Base-by-base conservation (phyloP, 139 green algal species). In the Chlorella sp. region DNA sequence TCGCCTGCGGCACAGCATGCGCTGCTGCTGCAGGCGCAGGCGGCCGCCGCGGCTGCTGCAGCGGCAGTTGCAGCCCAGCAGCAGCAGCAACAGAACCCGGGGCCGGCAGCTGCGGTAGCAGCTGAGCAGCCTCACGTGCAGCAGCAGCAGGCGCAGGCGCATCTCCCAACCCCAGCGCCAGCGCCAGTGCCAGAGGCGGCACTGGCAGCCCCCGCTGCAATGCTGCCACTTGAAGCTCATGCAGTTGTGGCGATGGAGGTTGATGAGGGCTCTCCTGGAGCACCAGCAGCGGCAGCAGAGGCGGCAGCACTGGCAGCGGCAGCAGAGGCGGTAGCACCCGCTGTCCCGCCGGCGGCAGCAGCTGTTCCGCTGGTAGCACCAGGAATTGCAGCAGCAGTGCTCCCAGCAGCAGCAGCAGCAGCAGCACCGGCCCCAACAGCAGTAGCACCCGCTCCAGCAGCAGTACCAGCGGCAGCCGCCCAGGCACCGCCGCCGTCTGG, bases 391-490 rank as follows among this genome's bases (percentile, higher is more conserved):
- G 40, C 32, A 7, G 78, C 79, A 71, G 79, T n/a, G 1, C 68
- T 30, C 28, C 32, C 66, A 61, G 77, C 79, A 81, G 87, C 64
- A 69, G 60, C 71, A 48, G 71, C 76, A 0, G 36, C 48, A 16
- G 48, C 48, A 57, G 48, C 48, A 57, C 7, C 48, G 48, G 48
- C 9, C 48, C 48, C 48, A n/a, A n/a, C n/a, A n/a, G n/a, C n/a
- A n/a, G 60, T 26, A 68, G 60, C 60, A 14, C 15, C 26, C 16
- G 79, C 75, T 42, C 60, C 76, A 39, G n/a, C 57, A 57, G 76
- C 75, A 73, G 76, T 60, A 0, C 48, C 60, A 69, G 77, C 81
- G 28, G 19, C 86, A 89, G 81, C 88, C 78, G 53, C 76, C 34
- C 64, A 37, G 12, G 57, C 86, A 79, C 53, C 75, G 30, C 32